Conservation (phyloP, 176 grass and related monocot genomes). For the Hsuehochloa calcarea region DNA sequence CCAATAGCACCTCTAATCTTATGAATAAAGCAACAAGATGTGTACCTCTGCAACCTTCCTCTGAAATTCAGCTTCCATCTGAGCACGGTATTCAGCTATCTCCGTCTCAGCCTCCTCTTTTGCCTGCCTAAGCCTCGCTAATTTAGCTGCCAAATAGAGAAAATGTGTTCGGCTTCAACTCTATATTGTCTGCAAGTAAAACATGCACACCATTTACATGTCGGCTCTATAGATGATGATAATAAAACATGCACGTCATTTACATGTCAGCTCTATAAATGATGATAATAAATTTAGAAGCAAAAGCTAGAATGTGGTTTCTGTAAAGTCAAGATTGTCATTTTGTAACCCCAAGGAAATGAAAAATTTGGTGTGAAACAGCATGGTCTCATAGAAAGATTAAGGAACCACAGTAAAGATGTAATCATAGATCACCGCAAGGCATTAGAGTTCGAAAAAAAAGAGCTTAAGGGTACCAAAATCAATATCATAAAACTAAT, state of each 20-base stretch:
- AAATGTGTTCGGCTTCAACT: background rate
- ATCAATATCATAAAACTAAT: background rate
- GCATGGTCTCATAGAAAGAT: background rate
- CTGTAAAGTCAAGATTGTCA: background rate
- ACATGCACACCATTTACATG: background rate
- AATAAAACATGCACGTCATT: background rate
- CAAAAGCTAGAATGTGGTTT: background rate
- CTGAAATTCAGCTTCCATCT: constrained; percentile 75
- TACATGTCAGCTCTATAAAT: background rate
- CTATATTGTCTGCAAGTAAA: background rate
- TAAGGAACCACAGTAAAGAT: background rate
- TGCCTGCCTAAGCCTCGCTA: constrained; percentile 74
- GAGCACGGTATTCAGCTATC: constrained; percentile 62
- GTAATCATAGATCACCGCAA: too few relatives aligned
- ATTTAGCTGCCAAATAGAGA: constrained; percentile 54
- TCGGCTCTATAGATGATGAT: background rate
- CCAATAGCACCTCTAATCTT: background rate
- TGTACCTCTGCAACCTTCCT: constrained; percentile 76
- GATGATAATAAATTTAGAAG: background rate
- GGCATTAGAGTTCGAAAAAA: background rate
- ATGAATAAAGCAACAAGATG: background rate
- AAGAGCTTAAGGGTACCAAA: background rate
- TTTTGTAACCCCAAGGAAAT: background rate
- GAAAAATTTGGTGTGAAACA: background rate
- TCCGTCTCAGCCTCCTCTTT: constrained; percentile 89